Conservation (phyloP, 2,329 filamentous ascomycete species). For the Cryphonectria parasitica region DNA sequence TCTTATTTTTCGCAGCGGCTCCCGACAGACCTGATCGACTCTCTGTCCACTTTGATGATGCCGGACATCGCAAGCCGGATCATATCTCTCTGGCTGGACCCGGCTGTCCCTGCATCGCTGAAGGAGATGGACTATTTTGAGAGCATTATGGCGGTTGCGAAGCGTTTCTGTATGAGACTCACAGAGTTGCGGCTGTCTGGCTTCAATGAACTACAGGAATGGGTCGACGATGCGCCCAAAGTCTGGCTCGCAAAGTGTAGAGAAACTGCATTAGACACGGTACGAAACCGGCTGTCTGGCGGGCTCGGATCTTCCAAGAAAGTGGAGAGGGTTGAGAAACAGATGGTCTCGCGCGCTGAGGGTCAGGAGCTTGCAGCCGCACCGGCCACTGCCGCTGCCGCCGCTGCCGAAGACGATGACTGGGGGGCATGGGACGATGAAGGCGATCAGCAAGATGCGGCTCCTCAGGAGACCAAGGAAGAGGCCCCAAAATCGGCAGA, state of each 20-base stretch:
- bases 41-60: slow-evolving; percentile 72
- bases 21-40: slow-evolving; percentile 57
- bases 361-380: slow-evolving; percentile 66
- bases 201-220: slow-evolving; percentile 69
- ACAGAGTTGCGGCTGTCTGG: slow-evolving; percentile 65
- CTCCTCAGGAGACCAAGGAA: slow-evolving; percentile 27
- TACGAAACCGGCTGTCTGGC: slow-evolving; percentile 69
- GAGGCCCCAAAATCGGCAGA: slow-evolving; percentile 34
- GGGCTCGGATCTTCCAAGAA: slow-evolving; percentile 67
- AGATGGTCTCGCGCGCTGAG: slow-evolving; percentile 70
- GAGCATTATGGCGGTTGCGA: slow-evolving; percentile 65
- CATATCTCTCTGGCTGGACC: slow-evolving; percentile 74
- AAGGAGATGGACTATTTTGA: slow-evolving; percentile 74
- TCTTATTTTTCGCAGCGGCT: slow-evolving; percentile 56
- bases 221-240: slow-evolving; percentile 78
- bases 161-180: slow-evolving; percentile 66
- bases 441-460: slow-evolving; percentile 47
- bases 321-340: slow-evolving; percentile 84
- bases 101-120: slow-evolving; percentile 75
- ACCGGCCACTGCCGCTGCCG: slow-evolving; percentile 38
- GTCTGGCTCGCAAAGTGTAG: slow-evolving; percentile 86
- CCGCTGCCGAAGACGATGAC: slow-evolving; percentile 56
- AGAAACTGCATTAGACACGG: slow-evolving; percentile 75
- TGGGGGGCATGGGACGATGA: slow-evolving; percentile 85
- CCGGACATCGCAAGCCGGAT: slow-evolving; percentile 69